These are phyloP conservation scores for Trichomonascus vanleenenianus DNA, from an alignment of 805 yeast genomes.

Conservation along the genomic window DNA sequence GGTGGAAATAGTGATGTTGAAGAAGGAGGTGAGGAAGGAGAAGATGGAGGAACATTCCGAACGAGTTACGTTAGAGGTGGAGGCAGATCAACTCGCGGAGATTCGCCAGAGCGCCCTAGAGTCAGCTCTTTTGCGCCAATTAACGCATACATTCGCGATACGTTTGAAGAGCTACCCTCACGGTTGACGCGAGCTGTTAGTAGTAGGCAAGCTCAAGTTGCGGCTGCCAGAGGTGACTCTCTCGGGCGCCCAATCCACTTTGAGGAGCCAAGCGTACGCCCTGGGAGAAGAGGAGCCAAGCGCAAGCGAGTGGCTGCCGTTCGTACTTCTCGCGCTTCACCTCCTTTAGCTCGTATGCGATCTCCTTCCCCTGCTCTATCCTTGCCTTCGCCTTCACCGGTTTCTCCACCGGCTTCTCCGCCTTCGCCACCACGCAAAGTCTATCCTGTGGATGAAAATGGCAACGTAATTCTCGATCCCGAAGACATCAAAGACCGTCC, in stretches of 20 bases:
- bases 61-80: background rate
- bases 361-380: no score
- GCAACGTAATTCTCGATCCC: constrained; percentile 20
- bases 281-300: background rate
- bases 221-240: no score
- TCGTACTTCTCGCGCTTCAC: background rate
- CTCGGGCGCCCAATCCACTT: no score
- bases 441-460: constrained; percentile 12
- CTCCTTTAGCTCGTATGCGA: no score
- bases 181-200: no score
- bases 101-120: background rate
- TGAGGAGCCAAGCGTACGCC: background rate
- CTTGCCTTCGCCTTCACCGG: background rate
- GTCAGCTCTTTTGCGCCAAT: background rate
- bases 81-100: background rate
- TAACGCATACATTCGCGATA: no score
- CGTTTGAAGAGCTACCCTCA: no score
- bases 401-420: background rate
- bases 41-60: background rate
- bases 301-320: background rate
- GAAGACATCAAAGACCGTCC: constrained; percentile 13
- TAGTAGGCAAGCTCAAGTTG: no score
- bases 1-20: background rate
- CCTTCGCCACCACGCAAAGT: background rate
- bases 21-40: background rate